Evolutionary conservation across 345 rosid genomes (phyloP).

Genomic region (Aurinia saxatilis): DNA sequence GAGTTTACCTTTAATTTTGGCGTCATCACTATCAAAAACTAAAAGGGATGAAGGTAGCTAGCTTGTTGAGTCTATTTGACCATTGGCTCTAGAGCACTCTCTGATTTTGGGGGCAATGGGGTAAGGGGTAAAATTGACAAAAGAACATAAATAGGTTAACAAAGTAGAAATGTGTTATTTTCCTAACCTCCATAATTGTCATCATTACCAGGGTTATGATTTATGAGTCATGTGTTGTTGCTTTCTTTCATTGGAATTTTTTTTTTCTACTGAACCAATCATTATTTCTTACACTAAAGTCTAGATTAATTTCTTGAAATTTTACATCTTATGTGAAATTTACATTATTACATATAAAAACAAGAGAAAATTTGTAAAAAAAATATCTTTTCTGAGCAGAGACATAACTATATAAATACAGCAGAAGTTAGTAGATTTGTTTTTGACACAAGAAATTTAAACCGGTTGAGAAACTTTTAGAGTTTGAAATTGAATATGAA

Average conservation of each 20-base stretch:
- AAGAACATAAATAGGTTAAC: neutral
- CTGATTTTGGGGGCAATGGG: conserved; percentile 20
- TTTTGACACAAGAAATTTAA: too few relatives aligned
- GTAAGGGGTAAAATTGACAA: conserved; percentile 9
- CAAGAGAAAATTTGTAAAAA: too few relatives aligned
- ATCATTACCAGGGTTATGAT: conserved; percentile 15
- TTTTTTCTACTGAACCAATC: neutral
- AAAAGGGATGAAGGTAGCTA: conserved; percentile 19
- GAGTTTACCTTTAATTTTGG: conserved; percentile 8
- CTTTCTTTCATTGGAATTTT: neutral
- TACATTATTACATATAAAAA: too few relatives aligned
- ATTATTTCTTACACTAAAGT: neutral
- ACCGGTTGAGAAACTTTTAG: too few relatives aligned
- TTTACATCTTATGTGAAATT: neutral
- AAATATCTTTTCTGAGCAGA: too few relatives aligned
- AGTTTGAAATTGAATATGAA: too few relatives aligned
- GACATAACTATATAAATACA: too few relatives aligned
- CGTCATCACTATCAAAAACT: conserved; percentile 18
- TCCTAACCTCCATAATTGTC: conserved; percentile 24
- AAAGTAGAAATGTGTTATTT: conserved; percentile 28
- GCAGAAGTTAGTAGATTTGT: too few relatives aligned
- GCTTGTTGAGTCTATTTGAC: conserved; percentile 23
- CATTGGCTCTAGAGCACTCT: conserved; percentile 9
- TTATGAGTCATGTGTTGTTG: conserved; percentile 11
- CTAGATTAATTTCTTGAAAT: neutral